Base-by-base conservation (phyloP, 192 early-diverging fungal species). In the Backusella parvicylindrica region DNA sequence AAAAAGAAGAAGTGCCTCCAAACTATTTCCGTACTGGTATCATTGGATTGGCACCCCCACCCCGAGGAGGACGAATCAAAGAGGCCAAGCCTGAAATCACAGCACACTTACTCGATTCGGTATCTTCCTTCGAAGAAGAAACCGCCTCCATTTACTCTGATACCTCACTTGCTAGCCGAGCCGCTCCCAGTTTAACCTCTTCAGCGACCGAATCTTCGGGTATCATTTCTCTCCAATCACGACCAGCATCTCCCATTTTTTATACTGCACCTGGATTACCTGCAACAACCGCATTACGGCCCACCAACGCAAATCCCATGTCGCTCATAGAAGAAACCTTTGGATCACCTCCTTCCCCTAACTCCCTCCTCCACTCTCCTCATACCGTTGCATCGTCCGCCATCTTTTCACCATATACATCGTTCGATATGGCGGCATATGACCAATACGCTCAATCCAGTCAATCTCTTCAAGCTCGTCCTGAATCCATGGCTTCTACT, bases 61-160 rank as follows among this genome's bases (percentile, higher is more conserved):
- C 68, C 16, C 38, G 68, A 70, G 26, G 66, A 68, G 66, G 33
- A 37, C 66, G 66, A 12, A 36, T 38, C 18, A 68, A 68, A 68
- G 66, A 68, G 36, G 53, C 53, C 21, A 60, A 60, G 53, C 53
- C 53, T 28, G 53, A 60, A 60, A 60, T 60, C 53, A 28, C 53
- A 3, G 53, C 53, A 26, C 53, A 60, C 53, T 60, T 60, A 28
- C 53, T 60, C 23, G 53, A 60, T 60, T 60, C 53, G 23, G 53
- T 60, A 13, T 60, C 53, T 26, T 28, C 53, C 4, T 60, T 60
- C 28, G 53, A 60, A 60, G 53, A 60, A 60, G 53, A 60, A 11
- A 28, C 53, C 21, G 53, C 21, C 53, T 60, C 53, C 4, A 60
- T 60, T 28, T 60, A 60, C 12, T 60, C 53, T 11, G 53, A 60